A percentile compares a stretch with the other conserved stretches of the same genome.
phyloP scores from a whole-genome alignment of 202 grass and related monocot species.

The Cymbopogon flexuosus region DNA sequence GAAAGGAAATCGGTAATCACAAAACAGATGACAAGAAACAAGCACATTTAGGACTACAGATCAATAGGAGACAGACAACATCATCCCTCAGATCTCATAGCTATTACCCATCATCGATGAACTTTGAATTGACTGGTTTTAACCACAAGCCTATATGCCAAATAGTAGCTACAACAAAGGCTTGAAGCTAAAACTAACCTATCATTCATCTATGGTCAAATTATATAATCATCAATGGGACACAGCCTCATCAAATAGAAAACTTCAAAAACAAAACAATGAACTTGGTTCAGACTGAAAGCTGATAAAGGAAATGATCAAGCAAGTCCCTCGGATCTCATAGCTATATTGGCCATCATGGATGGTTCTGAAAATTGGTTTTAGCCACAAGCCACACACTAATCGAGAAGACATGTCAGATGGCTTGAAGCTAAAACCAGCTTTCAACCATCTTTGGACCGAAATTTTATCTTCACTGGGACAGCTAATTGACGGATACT shows the following conservation, averaged over 20 bases:
- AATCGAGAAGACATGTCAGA: slow-evolving; percentile 6
- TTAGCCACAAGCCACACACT: slow-evolving; percentile 41
- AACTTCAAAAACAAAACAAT: not conserved
- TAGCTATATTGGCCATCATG: slow-evolving; percentile 51
- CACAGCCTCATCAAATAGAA: not conserved
- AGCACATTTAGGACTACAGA: not conserved
- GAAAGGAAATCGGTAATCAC: not conserved
- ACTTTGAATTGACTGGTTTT: slow-evolving; percentile 25
- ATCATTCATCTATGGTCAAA: slow-evolving; percentile 3
- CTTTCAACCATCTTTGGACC: slow-evolving; percentile 38
- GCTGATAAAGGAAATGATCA: not conserved
- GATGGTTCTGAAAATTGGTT: slow-evolving; percentile 11
- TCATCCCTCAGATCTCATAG: slow-evolving; percentile 41
- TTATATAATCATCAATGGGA: slow-evolving; percentile 10
- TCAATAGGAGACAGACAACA: not conserved
- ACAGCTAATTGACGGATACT: not conserved
- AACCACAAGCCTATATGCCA: slow-evolving; percentile 29
- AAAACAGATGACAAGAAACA: not conserved
- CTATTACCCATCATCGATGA: slow-evolving; percentile 30
- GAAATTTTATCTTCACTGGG: slow-evolving; percentile 46
- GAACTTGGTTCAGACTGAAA: not conserved
- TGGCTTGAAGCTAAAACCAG: slow-evolving; percentile 48
- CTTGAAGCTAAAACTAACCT: slow-evolving; percentile 40
- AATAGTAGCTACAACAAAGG: slow-evolving; percentile 2
- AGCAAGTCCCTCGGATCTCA: slow-evolving; percentile 46